phyloP scores from a whole-genome alignment of 2,329 filamentous ascomycete species.

The Ramularia endophylla region DNA sequence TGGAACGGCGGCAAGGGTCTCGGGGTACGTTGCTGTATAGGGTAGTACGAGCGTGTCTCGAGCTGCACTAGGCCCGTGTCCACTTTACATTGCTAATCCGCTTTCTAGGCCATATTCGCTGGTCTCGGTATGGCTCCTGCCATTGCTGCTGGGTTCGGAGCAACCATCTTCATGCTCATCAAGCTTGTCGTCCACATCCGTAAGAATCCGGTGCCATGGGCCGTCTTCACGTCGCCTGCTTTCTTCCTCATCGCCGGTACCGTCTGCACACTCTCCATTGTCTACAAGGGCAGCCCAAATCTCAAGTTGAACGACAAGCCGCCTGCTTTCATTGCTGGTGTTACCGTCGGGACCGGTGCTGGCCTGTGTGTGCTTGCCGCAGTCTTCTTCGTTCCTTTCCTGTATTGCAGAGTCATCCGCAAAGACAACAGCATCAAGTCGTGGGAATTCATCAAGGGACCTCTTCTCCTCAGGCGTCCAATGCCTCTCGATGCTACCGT shows the following conservation, averaged over 20 bases:
- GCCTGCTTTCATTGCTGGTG: conserved; percentile 43
- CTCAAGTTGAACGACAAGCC: conserved; percentile 40
- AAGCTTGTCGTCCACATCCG: conserved; percentile 48
- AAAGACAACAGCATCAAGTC: conserved; percentile 28
- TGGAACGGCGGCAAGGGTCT: conserved; percentile 41
- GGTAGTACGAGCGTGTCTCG: too few species aligned
- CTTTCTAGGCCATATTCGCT: conserved; percentile 36
- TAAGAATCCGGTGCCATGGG: conserved; percentile 45
- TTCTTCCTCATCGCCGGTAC: conserved; percentile 42
- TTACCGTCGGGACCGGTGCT: conserved; percentile 40
- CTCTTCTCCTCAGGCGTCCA: conserved; percentile 46
- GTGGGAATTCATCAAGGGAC: conserved; percentile 31
- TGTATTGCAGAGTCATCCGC: conserved; percentile 27
- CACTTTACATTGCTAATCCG: too few species aligned
- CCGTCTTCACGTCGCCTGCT: conserved; percentile 43
- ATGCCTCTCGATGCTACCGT: conserved; percentile 47
- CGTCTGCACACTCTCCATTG: conserved; percentile 51
- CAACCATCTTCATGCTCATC: conserved; percentile 44
- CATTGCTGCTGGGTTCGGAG: conserved; percentile 44
- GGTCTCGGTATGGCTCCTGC: conserved; percentile 46
- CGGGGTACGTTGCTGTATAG: too few species aligned
- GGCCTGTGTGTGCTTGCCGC: conserved; percentile 37
- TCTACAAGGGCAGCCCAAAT: conserved; percentile 43
- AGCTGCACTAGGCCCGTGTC: too few species aligned
- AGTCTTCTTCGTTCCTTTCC: conserved; percentile 35